Evolutionary conservation across 257 asterid genomes (phyloP), one percentile per base, ranked within the genome.

Genomic region (Rubia yunnanensis): DNA sequence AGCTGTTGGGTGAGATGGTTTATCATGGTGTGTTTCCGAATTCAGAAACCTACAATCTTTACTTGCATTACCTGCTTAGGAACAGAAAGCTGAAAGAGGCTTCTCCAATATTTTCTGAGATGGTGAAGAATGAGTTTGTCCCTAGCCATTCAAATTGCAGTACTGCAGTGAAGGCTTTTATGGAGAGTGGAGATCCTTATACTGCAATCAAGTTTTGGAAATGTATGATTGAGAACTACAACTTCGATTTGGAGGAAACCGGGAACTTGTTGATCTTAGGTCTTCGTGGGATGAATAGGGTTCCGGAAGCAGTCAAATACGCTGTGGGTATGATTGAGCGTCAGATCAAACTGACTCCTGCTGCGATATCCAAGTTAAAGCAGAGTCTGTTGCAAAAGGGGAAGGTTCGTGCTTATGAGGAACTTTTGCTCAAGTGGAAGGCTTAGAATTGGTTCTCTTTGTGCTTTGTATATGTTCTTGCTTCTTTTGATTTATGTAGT

Each of bases 301-400:
- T 88, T 60, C 88, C 92, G 1, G 95, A 88, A 76, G 87, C 92
- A 5, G 81, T 83, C 50, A 83, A 83, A 73, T 85, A 82, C 68
- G 88, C 88, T 8, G 88, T 80, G 79, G 90, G 82, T 63, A 85
- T 88, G 82, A 85, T 88, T 20, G 88, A 85, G 44, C 71, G 87
- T 59, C 79, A 84, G 71, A 81, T 88, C 66, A 85, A 82, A 65
- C 44, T 88, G 77, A 80, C 54, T 60, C 74, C 90, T 56, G 77
- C 87, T 26, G 82, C 95, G 1, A 77, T 88, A 58, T 71, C 95
- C 18, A 83, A 80, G 80, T 66, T 88, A 81, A 88, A 88, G 69
- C 88, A 85, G 55, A 77, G 80, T 73, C 75, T 88, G 64, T 66
- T 75, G 44, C 84, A 76, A 72, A 65, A 52, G 23, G 88, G 87